phyloP scores from a whole-genome alignment of 805 yeast genomes.

The Kodamaea laetipori region DNA sequence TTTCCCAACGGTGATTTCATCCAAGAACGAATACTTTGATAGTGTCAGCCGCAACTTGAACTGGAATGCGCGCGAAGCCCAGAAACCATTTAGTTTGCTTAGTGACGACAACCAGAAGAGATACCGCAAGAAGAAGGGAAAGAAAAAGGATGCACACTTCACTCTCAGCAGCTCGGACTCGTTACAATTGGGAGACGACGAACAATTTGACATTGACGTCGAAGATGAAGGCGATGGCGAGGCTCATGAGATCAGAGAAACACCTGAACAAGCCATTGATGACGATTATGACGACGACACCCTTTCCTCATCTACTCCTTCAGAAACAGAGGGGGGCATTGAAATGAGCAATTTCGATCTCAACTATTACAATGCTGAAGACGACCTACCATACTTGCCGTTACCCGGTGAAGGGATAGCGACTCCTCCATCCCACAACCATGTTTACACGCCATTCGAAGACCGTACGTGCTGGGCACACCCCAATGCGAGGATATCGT shows the following conservation, averaged over 20 bases:
- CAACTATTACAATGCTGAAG: slow-evolving; percentile 18
- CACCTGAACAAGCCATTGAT: not conserved
- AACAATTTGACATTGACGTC: slow-evolving; percentile 35
- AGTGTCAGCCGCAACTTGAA: slow-evolving; percentile 82
- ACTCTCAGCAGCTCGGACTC: slow-evolving; percentile 5
- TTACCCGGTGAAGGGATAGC: slow-evolving; percentile 31
- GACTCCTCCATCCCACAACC: slow-evolving; percentile 31
- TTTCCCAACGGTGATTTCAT: slow-evolving; percentile 85
- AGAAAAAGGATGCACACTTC: slow-evolving; percentile 4
- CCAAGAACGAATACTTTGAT: slow-evolving; percentile 77
- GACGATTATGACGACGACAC: slow-evolving; percentile 27
- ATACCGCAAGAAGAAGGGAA: slow-evolving; percentile 17
- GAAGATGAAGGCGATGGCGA: slow-evolving; percentile 25
- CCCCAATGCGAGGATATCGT: slow-evolving; percentile 41
- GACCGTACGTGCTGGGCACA: slow-evolving; percentile 46
- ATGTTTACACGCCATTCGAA: slow-evolving; percentile 22
- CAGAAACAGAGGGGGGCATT: slow-evolving; percentile 20
- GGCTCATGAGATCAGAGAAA: slow-evolving; percentile 18
- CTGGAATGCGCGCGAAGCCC: slow-evolving; percentile 92
- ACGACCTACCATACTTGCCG: slow-evolving; percentile 32
- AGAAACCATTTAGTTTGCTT: slow-evolving; percentile 70
- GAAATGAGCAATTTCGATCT: slow-evolving; percentile 6
- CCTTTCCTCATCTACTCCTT: slow-evolving; percentile 17
- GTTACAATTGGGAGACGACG: slow-evolving; percentile 21
- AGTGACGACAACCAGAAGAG: slow-evolving; percentile 55